Base-by-base conservation (phyloP, 2,329 filamentous ascomycete genomes). In the Emydomyces testavorans region DNA sequence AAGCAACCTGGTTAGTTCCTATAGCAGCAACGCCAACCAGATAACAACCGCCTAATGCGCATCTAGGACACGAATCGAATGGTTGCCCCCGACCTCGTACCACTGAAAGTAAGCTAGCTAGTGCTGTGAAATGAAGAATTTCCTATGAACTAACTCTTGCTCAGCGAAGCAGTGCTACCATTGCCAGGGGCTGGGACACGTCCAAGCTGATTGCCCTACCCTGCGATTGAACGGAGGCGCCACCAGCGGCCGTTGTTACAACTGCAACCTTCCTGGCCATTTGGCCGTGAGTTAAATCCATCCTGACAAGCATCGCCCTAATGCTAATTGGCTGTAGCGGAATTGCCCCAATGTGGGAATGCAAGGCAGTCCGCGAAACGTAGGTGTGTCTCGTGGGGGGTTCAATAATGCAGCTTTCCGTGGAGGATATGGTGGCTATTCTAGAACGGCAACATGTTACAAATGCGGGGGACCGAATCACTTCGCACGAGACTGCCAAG, bases 161-260 rank as follows among this genome's bases (percentile, higher is more conserved):
- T 44, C 60, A 82, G 88, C 88, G 46, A 98, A 98, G 81, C 92
- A 98, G 77, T 98, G 92, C 80, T 98, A 98, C 70, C 92, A 96
- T 74, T 98, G 92, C 77, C 92, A 96, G 75, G 92, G 92, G 51
- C 79, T 96, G 53, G 92, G 92, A 57, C 92, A 98, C 67, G 92
- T 98, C 61, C 92, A 98, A 75, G 92, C 92, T 58, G 92, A 98
- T 70, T 98, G 92, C 78, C 92, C 92, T 61, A 96, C 92, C 53
- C 79, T 98, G 56, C 87, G 92, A 59, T 71, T 98, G 67, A 94
- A 81, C 68, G 89, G 84, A 57, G 71, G 77, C 52, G 83, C 82
- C 59, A 79, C 82, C 54, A 82, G 83, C 65, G 87, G 86, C 55
- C 86, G 88, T 59, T 98, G 92, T 81, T 98, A 98, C 72, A 92